Conservation (phyloP, 2,329 filamentous ascomycete species). For the Thelonectria blattea region DNA sequence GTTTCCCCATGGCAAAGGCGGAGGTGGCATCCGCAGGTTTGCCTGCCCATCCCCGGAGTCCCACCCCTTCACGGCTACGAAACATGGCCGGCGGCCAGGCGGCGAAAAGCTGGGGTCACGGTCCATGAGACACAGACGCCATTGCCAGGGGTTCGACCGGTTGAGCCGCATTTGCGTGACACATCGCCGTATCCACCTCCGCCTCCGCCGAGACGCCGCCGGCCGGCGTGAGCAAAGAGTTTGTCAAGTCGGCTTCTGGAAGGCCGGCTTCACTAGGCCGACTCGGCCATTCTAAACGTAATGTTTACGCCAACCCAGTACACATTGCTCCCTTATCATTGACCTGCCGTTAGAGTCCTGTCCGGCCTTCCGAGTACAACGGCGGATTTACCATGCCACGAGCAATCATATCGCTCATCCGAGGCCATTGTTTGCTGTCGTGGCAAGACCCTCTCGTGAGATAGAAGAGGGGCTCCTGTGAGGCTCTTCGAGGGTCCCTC, state of each 20-base stretch:
- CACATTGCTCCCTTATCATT: neutral
- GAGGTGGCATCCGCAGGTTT: neutral
- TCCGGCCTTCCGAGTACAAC: neutral
- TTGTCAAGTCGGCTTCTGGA: neutral
- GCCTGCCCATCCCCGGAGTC: neutral
- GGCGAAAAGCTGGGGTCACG: neutral
- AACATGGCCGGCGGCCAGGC: neutral
- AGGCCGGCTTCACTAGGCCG: neutral
- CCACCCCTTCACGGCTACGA: neutral
- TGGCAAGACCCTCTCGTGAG: neutral
- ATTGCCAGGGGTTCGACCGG: neutral
- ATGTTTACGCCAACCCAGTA: neutral
- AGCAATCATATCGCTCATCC: slow-evolving; percentile 1
- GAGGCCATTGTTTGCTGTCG: neutral
- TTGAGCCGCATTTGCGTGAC: neutral
- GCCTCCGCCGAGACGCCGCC: neutral
- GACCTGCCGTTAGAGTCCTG: neutral
- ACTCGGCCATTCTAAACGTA: neutral
- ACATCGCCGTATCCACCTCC: neutral
- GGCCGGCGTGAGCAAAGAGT: neutral
- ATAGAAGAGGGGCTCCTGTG: neutral
- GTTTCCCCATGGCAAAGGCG: neutral
- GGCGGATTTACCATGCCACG: neutral
- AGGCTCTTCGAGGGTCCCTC: neutral
- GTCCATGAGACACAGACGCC: neutral